Conservation (phyloP, 805 yeast species). For the Starmera caribaea region DNA sequence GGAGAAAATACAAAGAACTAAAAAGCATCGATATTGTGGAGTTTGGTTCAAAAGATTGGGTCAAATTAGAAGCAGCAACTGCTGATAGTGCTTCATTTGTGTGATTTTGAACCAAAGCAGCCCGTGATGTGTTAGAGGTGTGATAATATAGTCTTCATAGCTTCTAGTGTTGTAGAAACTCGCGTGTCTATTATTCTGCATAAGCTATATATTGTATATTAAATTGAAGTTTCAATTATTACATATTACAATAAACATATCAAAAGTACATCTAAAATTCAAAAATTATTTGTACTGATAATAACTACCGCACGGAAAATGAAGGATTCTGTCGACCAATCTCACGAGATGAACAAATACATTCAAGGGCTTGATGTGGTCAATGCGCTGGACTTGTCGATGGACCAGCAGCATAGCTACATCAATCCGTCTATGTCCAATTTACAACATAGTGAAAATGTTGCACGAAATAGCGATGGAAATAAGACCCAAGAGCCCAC, state of each 20-base stretch:
- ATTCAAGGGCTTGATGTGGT: conserved; percentile 11
- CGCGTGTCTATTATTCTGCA: no score
- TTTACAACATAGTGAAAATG: neutral
- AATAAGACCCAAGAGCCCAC: neutral
- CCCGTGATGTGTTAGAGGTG: no score
- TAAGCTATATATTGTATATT: no score
- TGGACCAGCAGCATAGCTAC: neutral
- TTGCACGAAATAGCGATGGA: neutral
- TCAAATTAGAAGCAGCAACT: neutral
- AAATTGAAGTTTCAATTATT: no score
- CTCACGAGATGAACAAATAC: conserved; percentile 4
- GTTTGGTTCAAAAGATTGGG: neutral
- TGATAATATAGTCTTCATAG: no score
- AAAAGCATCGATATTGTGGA: neutral
- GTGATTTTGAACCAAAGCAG: neutral
- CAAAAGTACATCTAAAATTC: conserved; percentile 22
- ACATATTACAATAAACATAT: conserved; percentile 1
- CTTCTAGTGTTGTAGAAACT: no score
- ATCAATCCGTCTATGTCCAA: conserved; percentile 1
- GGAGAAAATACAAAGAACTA: conserved; percentile 15
- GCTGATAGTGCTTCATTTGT: neutral
- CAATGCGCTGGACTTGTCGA: conserved; percentile 3
- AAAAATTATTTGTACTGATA: conserved; percentile 21
- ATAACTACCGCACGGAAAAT: neutral
- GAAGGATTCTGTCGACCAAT: neutral